A percentile compares a stretch with the other conserved stretches of the same genome.
phyloP scores from a whole-genome alignment of 1,284 basidiomycete species.

The Melanopsichium pennsylvanicum region DNA sequence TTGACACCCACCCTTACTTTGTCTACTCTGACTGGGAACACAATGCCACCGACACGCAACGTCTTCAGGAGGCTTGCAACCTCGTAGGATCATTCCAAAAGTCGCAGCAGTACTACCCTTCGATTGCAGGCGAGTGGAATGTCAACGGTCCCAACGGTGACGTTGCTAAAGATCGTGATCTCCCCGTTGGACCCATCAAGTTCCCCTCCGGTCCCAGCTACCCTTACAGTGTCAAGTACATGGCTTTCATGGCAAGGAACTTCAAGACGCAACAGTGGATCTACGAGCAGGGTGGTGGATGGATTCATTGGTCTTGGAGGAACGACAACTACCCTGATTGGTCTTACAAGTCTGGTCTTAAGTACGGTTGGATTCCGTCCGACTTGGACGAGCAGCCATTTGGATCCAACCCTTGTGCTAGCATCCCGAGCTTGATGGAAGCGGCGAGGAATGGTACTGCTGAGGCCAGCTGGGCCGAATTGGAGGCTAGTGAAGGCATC shows the following conservation, averaged over 20 bases:
- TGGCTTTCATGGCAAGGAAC: constrained; percentile 80
- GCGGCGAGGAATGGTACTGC: constrained; percentile 6
- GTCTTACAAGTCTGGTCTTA: constrained; percentile 62
- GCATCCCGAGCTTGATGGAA: constrained; percentile 24
- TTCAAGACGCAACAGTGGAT: constrained; percentile 78
- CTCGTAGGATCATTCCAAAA: constrained; percentile 23
- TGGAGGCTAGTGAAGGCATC: not conserved
- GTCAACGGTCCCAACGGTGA: constrained; percentile 55
- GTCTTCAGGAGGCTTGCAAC: constrained; percentile 48
- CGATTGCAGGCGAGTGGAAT: constrained; percentile 50
- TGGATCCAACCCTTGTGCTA: constrained; percentile 32
- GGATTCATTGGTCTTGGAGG: constrained; percentile 85
- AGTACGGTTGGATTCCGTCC: constrained; percentile 58
- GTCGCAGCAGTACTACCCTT: constrained; percentile 51
- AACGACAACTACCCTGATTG: constrained; percentile 62
- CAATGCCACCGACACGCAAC: constrained; percentile 36
- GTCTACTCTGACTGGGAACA: constrained; percentile 52
- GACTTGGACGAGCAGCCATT: constrained; percentile 42
- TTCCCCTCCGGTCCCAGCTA: constrained; percentile 51
- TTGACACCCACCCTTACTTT: constrained; percentile 60
- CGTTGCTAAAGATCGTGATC: constrained; percentile 36
- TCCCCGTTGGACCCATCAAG: constrained; percentile 50
- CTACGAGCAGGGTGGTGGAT: constrained; percentile 70
- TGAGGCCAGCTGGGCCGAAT: constrained; percentile 6
- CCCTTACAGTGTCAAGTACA: constrained; percentile 71